Base-by-base conservation (phyloP, 257 asterid species). In the Capsicum chinense region DNA sequence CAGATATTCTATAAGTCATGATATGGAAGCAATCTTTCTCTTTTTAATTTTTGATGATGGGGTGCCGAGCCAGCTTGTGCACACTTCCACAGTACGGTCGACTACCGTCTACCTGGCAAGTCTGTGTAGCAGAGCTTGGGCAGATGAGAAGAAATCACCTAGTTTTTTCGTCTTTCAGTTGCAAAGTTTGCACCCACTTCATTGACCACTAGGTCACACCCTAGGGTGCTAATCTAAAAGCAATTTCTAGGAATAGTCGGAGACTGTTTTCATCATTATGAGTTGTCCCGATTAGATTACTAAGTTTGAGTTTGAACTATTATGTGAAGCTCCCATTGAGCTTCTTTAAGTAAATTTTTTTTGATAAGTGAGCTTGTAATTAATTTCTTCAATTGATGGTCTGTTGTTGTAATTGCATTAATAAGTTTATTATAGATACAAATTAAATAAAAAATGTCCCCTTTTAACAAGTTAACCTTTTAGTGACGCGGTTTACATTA, bases 341-440 rank as follows among this genome's bases (percentile, higher is more conserved):
- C 39, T 19, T 73, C 80, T 73, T 73, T 48, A 10, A 47, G 42
- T 48, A 73, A 73, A 48, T 47, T 48, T 19, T 19, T n/a, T 73
- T 7, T 73, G 80, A 19, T 48, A 10, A 73, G 80, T 73, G n/a
- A n/a, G 10, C 10, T 73, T 73, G 59, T 73, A 73, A 48, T 42
- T 48, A 73, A 73, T 73, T 73, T 11, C 59, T 48, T 12, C 42
- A 17, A 48, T 71, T 73, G 80, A 48, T 70, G 79, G 37, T 42
- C 35, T 70, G 37, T 68, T 68, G 35, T 71, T n/a, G 58, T 47
- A 48, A 71, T 71, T 8, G 14, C 58, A n/a, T 47, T 47, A 58
- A 47, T 19, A 73, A n/a, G 80, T 48, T 73, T 19, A 57, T 73
- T 19, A 12, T 73, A n/a, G n/a, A 73, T 5, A 19, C 56, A 11